phyloP scores from a whole-genome alignment of 192 early-diverging fungal species.

The Cladochytrium replicatum region DNA sequence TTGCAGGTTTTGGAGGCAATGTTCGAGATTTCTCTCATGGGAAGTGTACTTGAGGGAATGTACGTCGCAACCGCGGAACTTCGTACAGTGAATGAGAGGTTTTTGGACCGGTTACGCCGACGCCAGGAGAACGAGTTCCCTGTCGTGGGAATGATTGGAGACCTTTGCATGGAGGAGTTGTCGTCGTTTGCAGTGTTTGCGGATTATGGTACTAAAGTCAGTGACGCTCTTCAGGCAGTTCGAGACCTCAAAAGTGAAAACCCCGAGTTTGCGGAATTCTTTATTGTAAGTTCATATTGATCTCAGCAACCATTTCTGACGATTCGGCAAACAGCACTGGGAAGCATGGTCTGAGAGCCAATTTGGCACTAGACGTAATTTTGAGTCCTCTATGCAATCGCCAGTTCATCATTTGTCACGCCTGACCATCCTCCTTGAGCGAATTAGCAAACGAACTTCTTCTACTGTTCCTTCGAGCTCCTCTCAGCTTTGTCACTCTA shows the following conservation, averaged over 20 bases:
- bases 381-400: background rate
- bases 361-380: background rate
- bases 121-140: background rate
- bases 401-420: background rate
- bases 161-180: background rate
- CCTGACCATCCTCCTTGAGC: background rate
- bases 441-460: background rate
- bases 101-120: background rate
- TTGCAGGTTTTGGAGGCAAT: background rate
- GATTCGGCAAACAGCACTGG: background rate
- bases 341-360: background rate
- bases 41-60: background rate
- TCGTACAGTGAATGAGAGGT: background rate
- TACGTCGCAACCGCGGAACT: background rate
- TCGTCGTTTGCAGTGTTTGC: background rate
- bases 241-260: background rate
- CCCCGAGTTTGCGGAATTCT: background rate
- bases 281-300: conserved; percentile 1
- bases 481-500: too few species aligned
- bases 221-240: background rate
- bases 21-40: background rate
- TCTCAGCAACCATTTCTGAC: background rate
- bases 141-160: background rate
- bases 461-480: background rate
- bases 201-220: background rate